Base-by-base conservation (phyloP, 345 rosid species). In the Erodium maritimum region DNA sequence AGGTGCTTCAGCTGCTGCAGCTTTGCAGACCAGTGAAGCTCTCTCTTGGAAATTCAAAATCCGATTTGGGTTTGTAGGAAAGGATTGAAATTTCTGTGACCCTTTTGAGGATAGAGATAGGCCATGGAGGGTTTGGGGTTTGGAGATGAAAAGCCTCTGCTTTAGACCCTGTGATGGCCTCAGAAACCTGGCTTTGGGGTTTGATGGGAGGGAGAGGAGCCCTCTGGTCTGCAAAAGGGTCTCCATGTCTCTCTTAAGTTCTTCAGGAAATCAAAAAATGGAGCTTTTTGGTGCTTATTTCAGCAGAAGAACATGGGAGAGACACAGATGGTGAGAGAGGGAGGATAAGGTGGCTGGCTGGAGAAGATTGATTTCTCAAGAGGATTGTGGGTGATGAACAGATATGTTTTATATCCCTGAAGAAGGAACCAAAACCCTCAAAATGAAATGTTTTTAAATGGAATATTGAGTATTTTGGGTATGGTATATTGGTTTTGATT, bases 211-310 rank as follows among this genome's bases (percentile, higher is more conserved):
- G 16, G 95, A 91, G n/a, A 86, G 76, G 64, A 86, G 75, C 61
- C 91, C 90, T 61, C 67, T 81, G 74, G 88, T 69, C 64, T 88
- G 86, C 17, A 81, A 45, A n/a, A 84, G 79, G 76, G 83, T 85
- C 65, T 78, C 94, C 96, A 86, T 86, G 52, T 67, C 81, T 73
- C 73, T 64, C 71, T 10, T 18, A n/a, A 46, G 24, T 24, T 59
- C 66, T 58, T 54, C 21, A 58, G 37, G 64, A 61, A 66, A 19
- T 55, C 65, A 65, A 22, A 25, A 34, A 20, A 10, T 42, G 11
- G 17, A 42, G 14, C 14, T 12, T 42, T 42, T 42, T 12, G 11
- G 48, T 42, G 48, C 37, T n/a, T 42, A 42, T 42, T 42, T 42
- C 48, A 11, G 12, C 48, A 42, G 48, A 42, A 42, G 48, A 42